Base-by-base conservation (phyloP, 345 rosid species). In the Heritiera fomes region DNA sequence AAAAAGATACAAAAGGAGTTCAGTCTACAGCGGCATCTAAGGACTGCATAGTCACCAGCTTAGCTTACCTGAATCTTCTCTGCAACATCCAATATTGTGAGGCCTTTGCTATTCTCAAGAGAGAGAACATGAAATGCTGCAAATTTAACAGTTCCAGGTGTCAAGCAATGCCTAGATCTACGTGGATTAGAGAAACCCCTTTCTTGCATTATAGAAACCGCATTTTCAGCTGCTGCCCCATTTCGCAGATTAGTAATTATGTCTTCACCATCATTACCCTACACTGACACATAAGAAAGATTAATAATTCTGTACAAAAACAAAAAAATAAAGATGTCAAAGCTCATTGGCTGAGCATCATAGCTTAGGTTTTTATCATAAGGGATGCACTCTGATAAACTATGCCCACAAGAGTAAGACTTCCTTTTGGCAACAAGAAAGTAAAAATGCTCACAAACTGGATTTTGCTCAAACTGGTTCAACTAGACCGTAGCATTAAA, bases 121-220 rank as follows among this genome's bases (percentile, higher is more conserved):
- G 97, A 92, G 8, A 94, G 88, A 81, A 94, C 86, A 81, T 94
- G 97, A 84, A 91, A 94, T 34, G 98, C 97, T 61, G 98, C 97
- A 83, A 89, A 94, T 77, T 94, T 94, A 79, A 94, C 98, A 61
- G 98, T 94, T 75, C 98, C 98, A 78, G 97, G 96, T 17, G 97
- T 94, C 86, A 94, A 84, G 32, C 96, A 90, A 87, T 94, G 97
- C 84, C 97, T 91, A 75, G 97, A 94, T 86, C 94, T 91, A 40
- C 92, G 89, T 8, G 84, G 84, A 83, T 88, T 90, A 71, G 94
- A 84, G 81, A 86, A 85, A 68, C 98, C 96, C 78, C 89, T 90
- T 85, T 91, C 94, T 86, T 87, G 98, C 97, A 94, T 92, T 85
- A 85, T 88, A 60, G 97, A 87, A 81, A 92, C 87, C 59, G 97